A percentile compares a stretch with the other conserved stretches of the same genome.
Evolutionary conservation across 2,329 filamentous ascomycete genomes (phyloP).

Genomic region (Fusarium dimerum): DNA sequence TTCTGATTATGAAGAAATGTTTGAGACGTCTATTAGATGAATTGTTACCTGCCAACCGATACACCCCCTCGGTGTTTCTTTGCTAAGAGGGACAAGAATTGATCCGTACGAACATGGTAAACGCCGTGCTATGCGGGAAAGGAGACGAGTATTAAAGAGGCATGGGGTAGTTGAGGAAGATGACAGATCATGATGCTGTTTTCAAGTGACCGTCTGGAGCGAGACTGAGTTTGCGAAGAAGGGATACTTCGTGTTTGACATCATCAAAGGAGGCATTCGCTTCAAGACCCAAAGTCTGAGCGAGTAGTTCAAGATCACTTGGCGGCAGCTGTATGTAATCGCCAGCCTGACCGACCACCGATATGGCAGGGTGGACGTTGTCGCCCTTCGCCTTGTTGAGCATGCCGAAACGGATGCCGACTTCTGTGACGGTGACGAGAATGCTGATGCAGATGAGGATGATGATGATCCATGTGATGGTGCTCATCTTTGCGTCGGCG

Average conservation of each 20-base stretch:
- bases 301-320: conserved; percentile 38
- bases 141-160: background rate
- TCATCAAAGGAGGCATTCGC: conserved; percentile 38
- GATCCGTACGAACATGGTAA: conserved; percentile 6
- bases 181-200: conserved; percentile 15
- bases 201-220: conserved; percentile 10
- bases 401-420: conserved; percentile 81
- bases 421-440: conserved; percentile 86
- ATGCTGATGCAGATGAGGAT: conserved; percentile 90
- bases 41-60: background rate
- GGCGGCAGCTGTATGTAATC: conserved; percentile 16
- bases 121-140: conserved; percentile 28
- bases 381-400: conserved; percentile 42
- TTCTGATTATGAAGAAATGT: no score
- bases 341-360: conserved; percentile 17
- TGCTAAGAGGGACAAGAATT: background rate
- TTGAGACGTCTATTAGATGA: background rate
- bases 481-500: conserved; percentile 91
- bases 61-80: background rate
- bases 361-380: conserved; percentile 8
- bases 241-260: conserved; percentile 35
- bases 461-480: conserved; percentile 98
- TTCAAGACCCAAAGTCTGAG: conserved; percentile 35
- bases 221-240: conserved; percentile 26
- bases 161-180: background rate